These are phyloP conservation scores for Boletus pseudo-olivaceus DNA, from an alignment of 768 basidiomycete species.

Conservation along the genomic window DNA sequence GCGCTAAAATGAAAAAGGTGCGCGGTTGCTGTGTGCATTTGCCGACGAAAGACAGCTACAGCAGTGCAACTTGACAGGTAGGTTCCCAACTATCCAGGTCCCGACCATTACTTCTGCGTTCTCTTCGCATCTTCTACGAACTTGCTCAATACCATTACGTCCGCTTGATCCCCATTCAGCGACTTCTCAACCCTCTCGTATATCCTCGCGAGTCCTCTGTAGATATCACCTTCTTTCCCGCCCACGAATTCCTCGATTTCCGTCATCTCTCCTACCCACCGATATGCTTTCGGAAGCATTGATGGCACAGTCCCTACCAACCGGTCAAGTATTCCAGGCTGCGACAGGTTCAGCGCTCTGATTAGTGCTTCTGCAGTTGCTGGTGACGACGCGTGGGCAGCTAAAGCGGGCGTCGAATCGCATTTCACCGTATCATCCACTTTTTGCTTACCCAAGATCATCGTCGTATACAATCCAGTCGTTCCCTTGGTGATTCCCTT, in stretches of 20 bases:
- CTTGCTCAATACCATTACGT: slow-evolving; percentile 38
- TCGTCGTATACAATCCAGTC: slow-evolving; percentile 50
- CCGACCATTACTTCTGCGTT: background rate
- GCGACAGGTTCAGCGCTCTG: slow-evolving; percentile 45
- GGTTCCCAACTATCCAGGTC: slow-evolving; percentile 8
- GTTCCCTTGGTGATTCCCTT: slow-evolving; percentile 58
- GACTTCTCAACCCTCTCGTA: slow-evolving; percentile 44
- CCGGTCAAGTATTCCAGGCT: slow-evolving; percentile 41
- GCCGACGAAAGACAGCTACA: slow-evolving; percentile 9
- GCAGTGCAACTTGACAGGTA: slow-evolving; percentile 4
- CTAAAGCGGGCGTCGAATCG: slow-evolving; percentile 28
- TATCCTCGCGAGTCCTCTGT: slow-evolving; percentile 44
- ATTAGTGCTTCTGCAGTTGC: slow-evolving; percentile 58
- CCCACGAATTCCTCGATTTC: slow-evolving; percentile 59
- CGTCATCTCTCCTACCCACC: slow-evolving; percentile 62
- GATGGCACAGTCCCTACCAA: slow-evolving; percentile 38
- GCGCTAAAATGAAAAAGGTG: slow-evolving; percentile 21
- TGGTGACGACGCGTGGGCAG: slow-evolving; percentile 54
- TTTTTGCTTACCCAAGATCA: slow-evolving; percentile 46
- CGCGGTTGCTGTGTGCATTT: slow-evolving; percentile 15
- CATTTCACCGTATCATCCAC: background rate
- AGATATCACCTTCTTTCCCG: slow-evolving; percentile 41
- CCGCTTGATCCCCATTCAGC: slow-evolving; percentile 36
- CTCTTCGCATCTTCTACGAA: slow-evolving; percentile 47
- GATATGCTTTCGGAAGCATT: slow-evolving; percentile 62